These are phyloP conservation scores for Didymella pinodella DNA, from an alignment of 2,329 filamentous ascomycete species.

Conservation along the genomic window DNA sequence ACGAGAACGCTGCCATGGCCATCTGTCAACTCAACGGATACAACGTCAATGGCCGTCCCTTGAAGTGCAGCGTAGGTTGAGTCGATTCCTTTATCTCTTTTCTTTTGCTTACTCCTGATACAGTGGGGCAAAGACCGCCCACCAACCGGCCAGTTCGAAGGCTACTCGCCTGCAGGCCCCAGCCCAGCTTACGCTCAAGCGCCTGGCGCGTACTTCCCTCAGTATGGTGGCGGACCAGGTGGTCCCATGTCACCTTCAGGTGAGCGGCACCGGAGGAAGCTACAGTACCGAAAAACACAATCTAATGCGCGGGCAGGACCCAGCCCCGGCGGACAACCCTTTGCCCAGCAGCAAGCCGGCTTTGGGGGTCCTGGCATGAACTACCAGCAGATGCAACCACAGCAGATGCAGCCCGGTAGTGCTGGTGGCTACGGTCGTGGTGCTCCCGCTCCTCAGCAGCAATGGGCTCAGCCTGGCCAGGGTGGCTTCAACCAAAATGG, in stretches of 20 bases:
- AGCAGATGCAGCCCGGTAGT: constrained; percentile 62
- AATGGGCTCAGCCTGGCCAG: constrained; percentile 61
- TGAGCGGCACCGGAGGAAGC: constrained; percentile 50
- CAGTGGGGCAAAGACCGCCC: constrained; percentile 99
- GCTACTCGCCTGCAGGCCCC: constrained; percentile 80
- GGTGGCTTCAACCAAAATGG: constrained; percentile 61
- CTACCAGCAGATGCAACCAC: constrained; percentile 51
- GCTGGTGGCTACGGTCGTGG: constrained; percentile 87
- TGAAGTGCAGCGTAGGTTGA: constrained; percentile 95
- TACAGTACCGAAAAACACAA: constrained; percentile 48
- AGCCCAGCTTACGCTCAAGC: constrained; percentile 79
- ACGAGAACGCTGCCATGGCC: constrained; percentile 97
- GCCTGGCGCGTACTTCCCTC: constrained; percentile 85
- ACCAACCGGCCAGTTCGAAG: constrained; percentile 81
- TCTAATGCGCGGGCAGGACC: constrained; percentile 57
- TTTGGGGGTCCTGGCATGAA: constrained; percentile 68
- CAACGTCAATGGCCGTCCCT: constrained; percentile 93
- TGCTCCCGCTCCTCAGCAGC: constrained; percentile 61
- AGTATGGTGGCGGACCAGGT: constrained; percentile 77
- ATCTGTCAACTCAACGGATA: constrained; percentile 98
- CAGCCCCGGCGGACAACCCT: constrained; percentile 69
- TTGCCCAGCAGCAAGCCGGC: constrained; percentile 60
- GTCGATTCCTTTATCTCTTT: constrained; percentile 27
- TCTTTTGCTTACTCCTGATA: constrained; percentile 43
- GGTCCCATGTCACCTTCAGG: constrained; percentile 67